Base-by-base conservation (phyloP, 176 grass and related monocot species). In the Sorghum bicolor region DNA sequence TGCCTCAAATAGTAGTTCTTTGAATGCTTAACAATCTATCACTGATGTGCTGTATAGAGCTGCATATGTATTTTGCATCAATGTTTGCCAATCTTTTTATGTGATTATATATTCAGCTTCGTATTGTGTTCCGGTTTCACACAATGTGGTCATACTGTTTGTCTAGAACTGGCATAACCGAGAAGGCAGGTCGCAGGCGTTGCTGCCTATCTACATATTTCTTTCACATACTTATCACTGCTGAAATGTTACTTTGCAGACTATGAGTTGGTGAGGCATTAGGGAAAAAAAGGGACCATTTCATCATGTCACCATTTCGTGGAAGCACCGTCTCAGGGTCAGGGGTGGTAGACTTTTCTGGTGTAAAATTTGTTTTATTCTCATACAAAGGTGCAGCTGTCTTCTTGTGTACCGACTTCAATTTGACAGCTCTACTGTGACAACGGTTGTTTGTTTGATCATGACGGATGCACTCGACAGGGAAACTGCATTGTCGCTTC, bases 331-430 rank as follows among this genome's bases (percentile, higher is more conserved):
- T 38, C 33, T 76, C 62, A 33, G 33, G 39, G 53, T 76, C 62
- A 33, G 33, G 39, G 53, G 70, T 63, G 29, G 2, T 86, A 64
- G 13, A 86, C 22, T 80, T 86, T 22, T 39, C n/a, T 74, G 22
- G 76, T 74, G 57, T 31, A 37, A 37, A 62, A 37, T 2, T 38
- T 30, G 22, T 4, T 2, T 2, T 38, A 37, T 40, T 80, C 11
- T 30, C 57, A 24, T 28, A 38, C 31, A 57, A 43, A 77, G 32
- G 28, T 11, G 48, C n/a, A n/a, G n/a, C 10, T 41, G 20, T 62
- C 45, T 3, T 76, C 36, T 10, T 72, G 28, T 79, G 29, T 39
- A 37, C 22, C 12, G 1, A 50, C 14, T 48, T 60, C 37, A 64
- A 26, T 64, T 82, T 60, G 79, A 16, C 4, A 67, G 5, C 58